Base-by-base conservation (phyloP, 345 rosid genomes). In the Citrus medica region DNA sequence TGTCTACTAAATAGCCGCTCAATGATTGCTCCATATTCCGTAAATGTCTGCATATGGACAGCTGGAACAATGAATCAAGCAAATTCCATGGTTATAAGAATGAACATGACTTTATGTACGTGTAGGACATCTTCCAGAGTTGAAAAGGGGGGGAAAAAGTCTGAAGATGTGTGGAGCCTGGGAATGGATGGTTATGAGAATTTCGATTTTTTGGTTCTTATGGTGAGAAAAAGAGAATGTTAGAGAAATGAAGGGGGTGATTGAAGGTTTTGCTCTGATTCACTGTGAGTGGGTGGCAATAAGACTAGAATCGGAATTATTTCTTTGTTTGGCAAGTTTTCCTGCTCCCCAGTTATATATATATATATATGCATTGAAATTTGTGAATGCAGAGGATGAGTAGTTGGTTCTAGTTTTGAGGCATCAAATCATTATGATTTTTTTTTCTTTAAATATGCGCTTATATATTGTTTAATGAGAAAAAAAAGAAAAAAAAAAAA, bases 321-420 rank as follows among this genome's bases (percentile, higher is more conserved):
- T 74, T 63, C 77, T 62, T 5, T 61, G 22, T 40, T 62, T 21
- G 78, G 1, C 4, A n/a, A 32, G 25, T 17, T 35, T 38, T 62
- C 32, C 35, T 40, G 38, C 73, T 68, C 83, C 32, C 46, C 9
- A 64, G 63, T 72, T 27, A 72, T 25, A 69, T 67, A 74, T 30
- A 28, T 28, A 30, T n/a, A n/a, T 38, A 73, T 17, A 46, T 35
- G 37, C 32, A 80, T 80, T 70, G 60, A 28, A 56, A 33, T 70
- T 75, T 80, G 79, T 80, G 79, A 80, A 80, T 80, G 75, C 70
- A 33, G 78, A 46, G 63, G 78, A 65, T 53, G 62, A 61, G 61
- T 65, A 30, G 63, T 12, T 63, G 37, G 72, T 67, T 76, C 72
- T 51, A 32, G 17, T 33, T 21, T 66, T 66, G 53, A 59, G 64